Evolutionary conservation across 169 alveolate genomes (phyloP), one percentile per base, ranked within the genome.

Genomic region (Theileria sp.): DNA sequence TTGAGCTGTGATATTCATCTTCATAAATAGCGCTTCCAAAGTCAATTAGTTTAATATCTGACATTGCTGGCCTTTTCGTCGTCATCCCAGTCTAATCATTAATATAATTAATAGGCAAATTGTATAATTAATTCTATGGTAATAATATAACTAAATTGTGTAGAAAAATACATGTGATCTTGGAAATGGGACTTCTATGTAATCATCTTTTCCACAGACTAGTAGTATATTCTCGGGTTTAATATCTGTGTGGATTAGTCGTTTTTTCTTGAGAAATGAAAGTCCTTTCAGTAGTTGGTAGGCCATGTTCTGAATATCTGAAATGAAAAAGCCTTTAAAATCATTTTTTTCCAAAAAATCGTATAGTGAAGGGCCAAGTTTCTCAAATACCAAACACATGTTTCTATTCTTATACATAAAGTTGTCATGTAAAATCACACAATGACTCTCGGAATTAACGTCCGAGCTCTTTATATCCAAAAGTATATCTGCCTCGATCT

Each of bases 11-110:
- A 79, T 97, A 96, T 72, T 98, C 99, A 77, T 90, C 93, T 77
- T 92, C 97, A 87, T 94, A 96, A 2, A 98, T 97, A 10, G 99
- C 99, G 34, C 99, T 97, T 44, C 99, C 99, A 86, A 98, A 97
- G 87, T 98, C 99, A 56, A 98, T 97, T 56, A 98, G 76, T 87
- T 97, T 95, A 10, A 97, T 94, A 44, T 94, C 96, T 50, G 96
- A 86, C 56, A 90, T 76, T 50, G 91, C 88, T 30, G 98, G 96
- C 73, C 95, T 82, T 87, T 81, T 83, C 50, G 92, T 65, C 84
- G 72, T 25, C 83, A 70, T 74, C 50, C 93, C 74, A 70, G 95
- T 87, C 72, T 67, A 79, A 23, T 12, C 67, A 38, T 17, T n/a
- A n/a, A 9, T 13, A 1, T 3, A 17, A 50, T 44, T 61, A 26